phyloP scores from a whole-genome alignment of 768 basidiomycete genomes.

The Tricholoma sp. region DNA sequence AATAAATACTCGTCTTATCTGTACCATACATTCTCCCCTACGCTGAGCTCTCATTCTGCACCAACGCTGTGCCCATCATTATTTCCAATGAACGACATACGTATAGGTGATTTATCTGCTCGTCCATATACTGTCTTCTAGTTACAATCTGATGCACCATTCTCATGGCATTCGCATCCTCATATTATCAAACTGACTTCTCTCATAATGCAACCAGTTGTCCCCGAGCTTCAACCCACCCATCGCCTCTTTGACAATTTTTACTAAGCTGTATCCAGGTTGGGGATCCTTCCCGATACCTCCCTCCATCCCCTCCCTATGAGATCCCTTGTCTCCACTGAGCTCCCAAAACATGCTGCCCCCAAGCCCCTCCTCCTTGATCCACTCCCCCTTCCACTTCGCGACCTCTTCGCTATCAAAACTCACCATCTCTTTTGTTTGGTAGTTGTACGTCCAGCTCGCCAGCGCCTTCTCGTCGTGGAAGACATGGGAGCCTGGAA shows the following conservation, averaged over 20 bases:
- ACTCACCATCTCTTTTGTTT: conserved; percentile 74
- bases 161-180: conserved; percentile 53
- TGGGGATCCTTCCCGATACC: conserved; percentile 72
- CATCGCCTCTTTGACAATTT: conserved; percentile 74
- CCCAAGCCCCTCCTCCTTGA: conserved; percentile 67
- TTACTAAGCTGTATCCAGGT: conserved; percentile 66
- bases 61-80: background rate
- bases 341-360: conserved; percentile 97
- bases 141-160: background rate
- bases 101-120: background rate
- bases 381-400: conserved; percentile 74
- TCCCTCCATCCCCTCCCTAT: conserved; percentile 66
- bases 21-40: background rate
- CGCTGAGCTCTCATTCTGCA: too few relatives aligned
- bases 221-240: conserved; percentile 52
- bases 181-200: conserved; percentile 79
- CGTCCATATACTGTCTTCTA: background rate
- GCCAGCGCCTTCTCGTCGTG: conserved; percentile 66
- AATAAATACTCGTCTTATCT: background rate
- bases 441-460: conserved; percentile 79
- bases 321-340: conserved; percentile 74
- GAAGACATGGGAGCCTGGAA: conserved; percentile 60
- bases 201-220: conserved; percentile 82
- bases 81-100: too few relatives aligned
- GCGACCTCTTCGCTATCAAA: conserved; percentile 73